A percentile compares a stretch with the other conserved stretches of the same genome.
Conservation (phyloP, 2,329 filamentous ascomycete species). For the Xylaria sp. region DNA sequence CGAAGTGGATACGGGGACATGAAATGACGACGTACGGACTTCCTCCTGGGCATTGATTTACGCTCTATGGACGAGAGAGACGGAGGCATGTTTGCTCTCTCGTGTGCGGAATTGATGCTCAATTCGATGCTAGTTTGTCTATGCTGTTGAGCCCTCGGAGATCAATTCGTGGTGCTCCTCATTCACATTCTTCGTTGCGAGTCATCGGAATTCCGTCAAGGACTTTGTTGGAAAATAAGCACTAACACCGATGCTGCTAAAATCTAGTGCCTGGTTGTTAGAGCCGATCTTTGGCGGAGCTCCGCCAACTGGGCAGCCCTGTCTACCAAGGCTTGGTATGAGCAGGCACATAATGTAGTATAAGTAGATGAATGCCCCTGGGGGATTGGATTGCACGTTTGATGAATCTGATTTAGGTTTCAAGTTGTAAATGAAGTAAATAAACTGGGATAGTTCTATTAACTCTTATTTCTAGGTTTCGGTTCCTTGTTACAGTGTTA, state of each 20-base stretch:
- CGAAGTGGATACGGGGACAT: background rate
- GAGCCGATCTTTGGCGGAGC: slow-evolving; percentile 22
- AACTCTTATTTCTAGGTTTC: background rate
- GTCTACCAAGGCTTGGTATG: no score
- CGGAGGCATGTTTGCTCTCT: slow-evolving; percentile 8
- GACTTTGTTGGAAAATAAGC: background rate
- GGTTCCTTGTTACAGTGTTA: background rate
- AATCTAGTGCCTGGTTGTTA: slow-evolving; percentile 2
- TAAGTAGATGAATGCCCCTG: background rate
- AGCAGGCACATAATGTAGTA: background rate
- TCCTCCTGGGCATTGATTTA: slow-evolving; percentile 39
- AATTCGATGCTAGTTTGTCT: slow-evolving; percentile 2
- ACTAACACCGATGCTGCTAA: slow-evolving; percentile 14
- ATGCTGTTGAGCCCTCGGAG: background rate
- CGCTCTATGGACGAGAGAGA: slow-evolving; percentile 38
- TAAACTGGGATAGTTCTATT: background rate
- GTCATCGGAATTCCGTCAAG: slow-evolving; percentile 22
- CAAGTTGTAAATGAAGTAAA: background rate
- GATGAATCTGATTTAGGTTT: no score
- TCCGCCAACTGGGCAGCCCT: slow-evolving; percentile 17
- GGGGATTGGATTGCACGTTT: background rate
- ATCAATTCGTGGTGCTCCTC: background rate
- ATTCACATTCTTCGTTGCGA: background rate
- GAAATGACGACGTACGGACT: slow-evolving; percentile 33
- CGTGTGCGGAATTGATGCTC: background rate